Base-by-base conservation (phyloP, 306 rosid species). In the Dalbergia oliveri region DNA sequence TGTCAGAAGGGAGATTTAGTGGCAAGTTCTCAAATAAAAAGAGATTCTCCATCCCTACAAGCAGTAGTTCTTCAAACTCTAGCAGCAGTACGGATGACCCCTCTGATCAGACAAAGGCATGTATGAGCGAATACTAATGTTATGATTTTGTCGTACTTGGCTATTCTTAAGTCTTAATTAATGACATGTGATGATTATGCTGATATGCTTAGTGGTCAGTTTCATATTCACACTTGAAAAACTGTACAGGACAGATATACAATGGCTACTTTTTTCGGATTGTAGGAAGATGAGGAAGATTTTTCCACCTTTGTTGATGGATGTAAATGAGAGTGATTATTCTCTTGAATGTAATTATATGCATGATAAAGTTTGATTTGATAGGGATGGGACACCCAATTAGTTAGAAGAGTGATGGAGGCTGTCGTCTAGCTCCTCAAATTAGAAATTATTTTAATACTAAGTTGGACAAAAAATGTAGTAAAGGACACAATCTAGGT, bases 31-130 rank as follows among this genome's bases (percentile, higher is more conserved):
- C 72, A 12, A 88, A 61, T 73, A 87, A 73, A 67, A 78, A 19
- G 58, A 72, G 66, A 51, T 57, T 73, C 37, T 84, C 77, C 83
- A 76, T 87, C 53, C 77, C 80, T 56, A 82, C 81, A 81, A 72
- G 86, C 57, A 83, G 83, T 76, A 75, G 62, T 81, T 90, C 96
- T 72, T 87, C 94, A 8, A 85, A 92, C 81, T 73, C 97, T 51
- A 82, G 65, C 70, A 83, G 82, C 73, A 83, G 51, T 18, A 53
- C 77, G 49, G 89, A 87, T 37, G 88, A 88, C 31, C 72, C 79
- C 72, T 72, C 97, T 82, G 77, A 76, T 70, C 85, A 87, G 77
- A 69, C 85, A 58, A 80, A 91, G 97, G 98, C 75, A 90, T 59
- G 96, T 84, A 65, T 62, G 13, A 50, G 65, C 72, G 44, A 33